Conservation (phyloP, 139 green algal species). For the Picochlorum sp. region DNA sequence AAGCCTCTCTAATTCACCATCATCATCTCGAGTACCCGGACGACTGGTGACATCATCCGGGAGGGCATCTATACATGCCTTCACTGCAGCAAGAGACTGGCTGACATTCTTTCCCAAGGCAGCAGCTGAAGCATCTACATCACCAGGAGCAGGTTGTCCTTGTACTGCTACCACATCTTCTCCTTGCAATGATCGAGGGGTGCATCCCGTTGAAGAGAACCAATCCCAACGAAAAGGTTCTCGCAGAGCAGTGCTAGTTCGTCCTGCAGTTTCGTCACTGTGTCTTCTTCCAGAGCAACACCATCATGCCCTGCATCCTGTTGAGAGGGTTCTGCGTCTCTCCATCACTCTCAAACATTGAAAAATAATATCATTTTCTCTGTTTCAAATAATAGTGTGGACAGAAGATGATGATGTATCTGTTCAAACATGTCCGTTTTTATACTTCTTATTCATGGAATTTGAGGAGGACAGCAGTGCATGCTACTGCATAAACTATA, state of each 20-base stretch:
- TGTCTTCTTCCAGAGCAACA: neutral
- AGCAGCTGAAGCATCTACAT: neutral
- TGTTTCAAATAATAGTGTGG: no score
- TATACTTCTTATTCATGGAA: no score
- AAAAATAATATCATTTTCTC: no score
- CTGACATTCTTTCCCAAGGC: neutral
- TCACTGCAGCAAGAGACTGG: neutral
- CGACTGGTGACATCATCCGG: neutral
- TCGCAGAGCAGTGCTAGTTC: conserved; percentile 9
- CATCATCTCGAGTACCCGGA: neutral
- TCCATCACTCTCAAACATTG: no score
- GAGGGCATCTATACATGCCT: neutral
- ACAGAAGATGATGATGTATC: no score
- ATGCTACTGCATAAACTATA: no score
- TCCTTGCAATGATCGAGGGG: conserved; percentile 5
- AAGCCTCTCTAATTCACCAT: neutral
- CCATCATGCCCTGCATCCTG: no score
- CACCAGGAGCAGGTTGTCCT: neutral
- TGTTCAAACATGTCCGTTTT: no score
- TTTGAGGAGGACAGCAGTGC: no score
- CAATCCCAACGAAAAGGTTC: conserved; percentile 22
- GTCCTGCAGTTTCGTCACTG: conserved; percentile 15
- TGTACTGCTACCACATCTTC: neutral
- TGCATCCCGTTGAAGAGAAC: conserved; percentile 24
- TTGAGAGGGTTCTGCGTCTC: no score